These are phyloP conservation scores for Dendryphion nanum DNA, from an alignment of 2,329 filamentous ascomycete species.

Conservation along the genomic window DNA sequence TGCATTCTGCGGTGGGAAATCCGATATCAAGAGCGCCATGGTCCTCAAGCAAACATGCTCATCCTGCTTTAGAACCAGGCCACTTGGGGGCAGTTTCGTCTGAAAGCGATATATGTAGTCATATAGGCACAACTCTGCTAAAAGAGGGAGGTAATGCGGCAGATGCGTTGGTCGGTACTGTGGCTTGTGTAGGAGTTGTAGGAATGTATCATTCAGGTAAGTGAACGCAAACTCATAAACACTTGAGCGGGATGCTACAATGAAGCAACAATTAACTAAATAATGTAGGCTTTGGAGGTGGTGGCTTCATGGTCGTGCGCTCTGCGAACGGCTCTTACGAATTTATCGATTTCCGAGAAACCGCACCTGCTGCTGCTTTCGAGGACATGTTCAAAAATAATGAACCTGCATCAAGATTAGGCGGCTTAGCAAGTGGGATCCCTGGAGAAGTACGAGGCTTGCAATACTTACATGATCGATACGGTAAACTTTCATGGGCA, in stretches of 20 bases:
- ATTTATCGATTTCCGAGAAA: constrained; percentile 85
- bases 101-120: constrained; percentile 44
- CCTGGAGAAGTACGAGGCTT: constrained; percentile 77
- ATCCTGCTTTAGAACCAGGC: constrained; percentile 16
- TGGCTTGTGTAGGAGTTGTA: constrained; percentile 48
- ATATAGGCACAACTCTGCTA: constrained; percentile 48
- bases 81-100: constrained; percentile 48
- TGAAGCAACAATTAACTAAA: too few species aligned
- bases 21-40: constrained; percentile 15
- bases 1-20: constrained; percentile 26
- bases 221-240: too few species aligned
- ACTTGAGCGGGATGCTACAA: too few species aligned
- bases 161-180: constrained; percentile 49
- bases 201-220: constrained; percentile 48
- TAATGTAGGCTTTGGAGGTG: constrained; percentile 73
- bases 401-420: constrained; percentile 62
- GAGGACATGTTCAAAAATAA: constrained; percentile 84
- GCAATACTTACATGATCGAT: constrained; percentile 72
- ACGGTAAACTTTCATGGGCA: constrained; percentile 58
- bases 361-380: constrained; percentile 76
- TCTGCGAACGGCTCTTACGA: constrained; percentile 73
- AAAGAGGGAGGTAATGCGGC: constrained; percentile 52
- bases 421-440: constrained; percentile 67
- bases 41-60: constrained; percentile 10
- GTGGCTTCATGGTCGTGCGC: constrained; percentile 84